Conservation (phyloP, 2,329 filamentous ascomycete species). For the Arthroderma sp. region DNA sequence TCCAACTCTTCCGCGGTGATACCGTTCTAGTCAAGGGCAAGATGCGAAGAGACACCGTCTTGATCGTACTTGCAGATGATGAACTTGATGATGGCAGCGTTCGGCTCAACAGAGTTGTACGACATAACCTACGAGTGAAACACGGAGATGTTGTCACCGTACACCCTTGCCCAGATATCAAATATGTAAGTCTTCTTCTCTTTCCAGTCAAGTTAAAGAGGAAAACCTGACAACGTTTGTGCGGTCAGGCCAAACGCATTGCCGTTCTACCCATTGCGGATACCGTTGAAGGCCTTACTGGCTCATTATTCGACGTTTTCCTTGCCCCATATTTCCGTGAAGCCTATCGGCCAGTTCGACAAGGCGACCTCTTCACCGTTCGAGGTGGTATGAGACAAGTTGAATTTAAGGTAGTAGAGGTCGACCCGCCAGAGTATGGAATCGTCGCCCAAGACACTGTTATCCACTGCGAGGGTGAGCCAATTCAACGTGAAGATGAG, state of each 20-base stretch:
- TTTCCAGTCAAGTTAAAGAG: background rate
- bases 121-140: constrained; percentile 97
- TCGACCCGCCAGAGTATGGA: constrained; percentile 95
- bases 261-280: constrained; percentile 96
- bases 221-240: constrained; percentile 15
- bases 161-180: constrained; percentile 96
- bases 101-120: constrained; percentile 95
- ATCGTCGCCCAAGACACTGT: constrained; percentile 98
- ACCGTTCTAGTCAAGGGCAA: constrained; percentile 98
- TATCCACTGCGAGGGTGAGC: constrained; percentile 96
- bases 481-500: constrained; percentile 95
- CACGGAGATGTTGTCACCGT: constrained; percentile 96
- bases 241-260: constrained; percentile 87
- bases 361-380: constrained; percentile 95
- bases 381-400: constrained; percentile 98
- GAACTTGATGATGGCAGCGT: constrained; percentile 95
- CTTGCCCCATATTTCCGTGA: constrained; percentile 99
- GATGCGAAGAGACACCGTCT: constrained; percentile 97
- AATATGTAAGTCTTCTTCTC: constrained; percentile 64
- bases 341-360: constrained; percentile 91
- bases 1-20: constrained; percentile 97
- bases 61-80: constrained; percentile 95
- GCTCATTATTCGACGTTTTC: constrained; percentile 97
- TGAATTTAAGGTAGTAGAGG: constrained; percentile 98
- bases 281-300: constrained; percentile 93